Percentiles rank a stretch among this genome's conserved stretches.
These are phyloP conservation scores for Mucor velutinosus DNA, from an alignment of 371 early-diverging fungal species.

Conservation along the genomic window DNA sequence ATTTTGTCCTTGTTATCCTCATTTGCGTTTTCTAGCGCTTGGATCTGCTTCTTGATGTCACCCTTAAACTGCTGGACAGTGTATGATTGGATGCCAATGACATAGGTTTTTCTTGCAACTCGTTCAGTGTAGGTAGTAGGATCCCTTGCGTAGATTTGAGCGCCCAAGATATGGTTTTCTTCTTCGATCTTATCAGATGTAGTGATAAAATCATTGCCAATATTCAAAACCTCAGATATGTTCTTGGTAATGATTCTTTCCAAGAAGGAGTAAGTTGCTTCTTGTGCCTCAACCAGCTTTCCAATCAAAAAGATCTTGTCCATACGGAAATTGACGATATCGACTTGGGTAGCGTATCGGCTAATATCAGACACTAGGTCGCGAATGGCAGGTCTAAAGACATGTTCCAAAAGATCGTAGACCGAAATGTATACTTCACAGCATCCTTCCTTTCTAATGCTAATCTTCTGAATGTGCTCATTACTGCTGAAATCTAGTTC, in stretches of 20 bases:
- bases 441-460: not conserved
- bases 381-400: slow-evolving; percentile 5
- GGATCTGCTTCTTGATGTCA: not conserved
- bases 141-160: not conserved
- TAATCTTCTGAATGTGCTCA: not conserved
- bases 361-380: slow-evolving; percentile 5
- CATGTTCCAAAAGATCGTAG: slow-evolving; percentile 11
- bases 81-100: not conserved
- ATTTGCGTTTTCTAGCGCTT: not conserved
- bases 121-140: slow-evolving; percentile 7
- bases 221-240: slow-evolving; percentile 5
- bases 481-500: slow-evolving; percentile 5
- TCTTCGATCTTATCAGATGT: not conserved
- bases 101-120: slow-evolving; percentile 12
- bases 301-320: slow-evolving; percentile 17
- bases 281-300: not conserved
- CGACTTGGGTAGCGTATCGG: slow-evolving; percentile 4
- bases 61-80: not conserved
- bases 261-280: slow-evolving; percentile 3
- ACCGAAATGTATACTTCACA: slow-evolving; percentile 7
- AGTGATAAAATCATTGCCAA: not conserved
- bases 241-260: not conserved
- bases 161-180: not conserved
- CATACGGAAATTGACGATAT: not conserved
- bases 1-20: not conserved